Base-by-base conservation (phyloP, 345 rosid genomes). In the Cardamine occulta region DNA sequence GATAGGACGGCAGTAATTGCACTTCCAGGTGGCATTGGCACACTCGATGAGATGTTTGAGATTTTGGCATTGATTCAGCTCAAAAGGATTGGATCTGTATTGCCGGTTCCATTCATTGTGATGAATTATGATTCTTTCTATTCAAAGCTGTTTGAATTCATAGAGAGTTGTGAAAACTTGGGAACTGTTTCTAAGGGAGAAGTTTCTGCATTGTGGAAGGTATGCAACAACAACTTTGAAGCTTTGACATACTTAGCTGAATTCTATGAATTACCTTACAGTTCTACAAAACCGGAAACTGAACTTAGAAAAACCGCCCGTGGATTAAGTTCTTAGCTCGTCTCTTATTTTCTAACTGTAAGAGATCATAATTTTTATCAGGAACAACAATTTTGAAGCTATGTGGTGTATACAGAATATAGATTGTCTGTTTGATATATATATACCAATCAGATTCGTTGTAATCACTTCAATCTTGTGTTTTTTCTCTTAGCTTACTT, bases 1-100 rank as follows among this genome's bases (percentile, higher is more conserved):
- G 96, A 91, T 51, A 84, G 80, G 73, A 91, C 97, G 0, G 97
- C 97, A 3, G 81, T 91, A 8, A 84, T 94, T 77, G 91, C 90
- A 82, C 86, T 94, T 19, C 93, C 97, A 4, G 97, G 96, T 48
- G 98, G 98, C 10, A 72, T 94, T 56, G 98, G 97, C 63, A 94
- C 98, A 3, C 86, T 93, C 6, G 98, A 93, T 75, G 95, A 90
- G 78, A 83, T 88, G 82, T 94, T 91, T 63, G 96, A 94, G 88
- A 87, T 89, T 65, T 76, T 94, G 73, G 85, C 95, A 32, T 66
- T 94, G 42, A 85, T 91, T 85, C 98, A 94, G 82, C 85, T 94
- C 2, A 76, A 85, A 76, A 86, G 97, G 80, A 87, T 91, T 37
- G 97, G 97, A 42, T 91, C 96, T 13, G 67, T 42, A 29, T 81